Evolutionary conservation across 805 yeast genomes (phyloP), one percentile per base, ranked within the genome.

Genomic region (Suhomyces prunicola): DNA sequence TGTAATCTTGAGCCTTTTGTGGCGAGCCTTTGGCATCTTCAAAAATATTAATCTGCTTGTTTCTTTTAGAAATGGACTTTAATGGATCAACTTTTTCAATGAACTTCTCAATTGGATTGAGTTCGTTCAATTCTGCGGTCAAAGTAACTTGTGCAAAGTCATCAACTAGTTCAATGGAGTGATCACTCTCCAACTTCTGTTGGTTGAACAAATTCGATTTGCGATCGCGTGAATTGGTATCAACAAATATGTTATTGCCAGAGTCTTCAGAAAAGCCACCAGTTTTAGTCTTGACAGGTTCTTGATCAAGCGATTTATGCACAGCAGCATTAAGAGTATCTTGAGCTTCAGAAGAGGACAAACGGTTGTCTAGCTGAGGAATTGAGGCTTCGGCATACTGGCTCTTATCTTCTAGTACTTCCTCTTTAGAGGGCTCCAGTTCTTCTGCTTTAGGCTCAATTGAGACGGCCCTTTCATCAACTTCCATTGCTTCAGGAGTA

Each of bases 61-160:
- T 69, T 45, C 61, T 64, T 44, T 60, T 68, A 2, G 78, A 66
- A 12, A 74, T 61, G 4, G 67, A 61, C 46, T 60, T 66, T 26
- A 77, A 63, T 2, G 82, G 82, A 56, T 77, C 81, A 0, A 74
- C 64, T 52, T 65, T 75, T 39, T 72, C 78, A 24, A 77, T 69
- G 29, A 74, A 62, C 2, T 59, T 50, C 51, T 75, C 74, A 7
- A 76, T 64, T 4, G 66, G 59, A 33, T 51, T 55, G 7, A 24
- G 31, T 4, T 24, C 29, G 7, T 36, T 33, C 9, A 50, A 19
- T 17, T 31, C 50, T 19, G 65, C 68, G 1, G 61, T 61, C 5
- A 68, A 57, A 36, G 68, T 59, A 6, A 71, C 75, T 40, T 62
- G 69, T 3, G 73, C 69, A 53, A 71, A 65, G 47, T 67, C 67